These are phyloP conservation scores for Dispira parvispora DNA, from an alignment of 192 early-diverging fungal species.

Conservation along the genomic window DNA sequence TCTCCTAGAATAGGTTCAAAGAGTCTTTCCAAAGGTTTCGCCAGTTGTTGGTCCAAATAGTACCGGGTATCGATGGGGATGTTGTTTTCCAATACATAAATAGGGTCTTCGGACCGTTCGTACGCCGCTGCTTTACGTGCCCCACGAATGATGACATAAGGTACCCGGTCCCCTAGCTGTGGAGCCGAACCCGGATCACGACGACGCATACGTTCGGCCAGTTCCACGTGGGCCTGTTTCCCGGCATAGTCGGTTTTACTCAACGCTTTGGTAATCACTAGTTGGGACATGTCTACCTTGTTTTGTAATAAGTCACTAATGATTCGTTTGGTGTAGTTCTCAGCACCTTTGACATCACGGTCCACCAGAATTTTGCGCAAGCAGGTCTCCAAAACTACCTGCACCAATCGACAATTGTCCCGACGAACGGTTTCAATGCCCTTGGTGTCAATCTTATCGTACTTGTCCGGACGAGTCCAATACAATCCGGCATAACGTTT, in stretches of 20 bases:
- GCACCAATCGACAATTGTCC: slow-evolving; percentile 87
- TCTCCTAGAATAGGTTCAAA: slow-evolving; percentile 93
- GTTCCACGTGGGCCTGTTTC: slow-evolving; percentile 90
- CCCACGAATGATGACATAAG: slow-evolving; percentile 87
- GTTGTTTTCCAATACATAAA: slow-evolving; percentile 97
- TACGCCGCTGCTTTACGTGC: slow-evolving; percentile 76
- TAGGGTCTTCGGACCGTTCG: slow-evolving; percentile 95
- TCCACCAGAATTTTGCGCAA: slow-evolving; percentile 83
- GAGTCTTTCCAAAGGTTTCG: slow-evolving; percentile 82
- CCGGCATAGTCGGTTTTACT: slow-evolving; percentile 87
- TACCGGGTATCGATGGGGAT: slow-evolving; percentile 93
- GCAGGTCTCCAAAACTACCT: slow-evolving; percentile 81
- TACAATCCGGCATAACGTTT: slow-evolving; percentile 96
- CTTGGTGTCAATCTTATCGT: slow-evolving; percentile 94
- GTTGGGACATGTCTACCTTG: slow-evolving; percentile 88
- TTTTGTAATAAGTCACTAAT: slow-evolving; percentile 91
- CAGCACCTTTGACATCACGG: slow-evolving; percentile 68
- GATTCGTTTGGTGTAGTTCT: slow-evolving; percentile 65
- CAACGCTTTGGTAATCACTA: slow-evolving; percentile 91
- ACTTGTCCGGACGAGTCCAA: slow-evolving; percentile 86
- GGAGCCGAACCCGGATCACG: slow-evolving; percentile 95
- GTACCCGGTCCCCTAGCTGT: slow-evolving; percentile 86
- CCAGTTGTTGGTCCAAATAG: slow-evolving; percentile 92
- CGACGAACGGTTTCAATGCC: slow-evolving; percentile 97
- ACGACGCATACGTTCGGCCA: slow-evolving; percentile 92